phyloP scores from a whole-genome alignment of 2,329 filamentous ascomycete genomes.

The Nectriaceae sp. region DNA sequence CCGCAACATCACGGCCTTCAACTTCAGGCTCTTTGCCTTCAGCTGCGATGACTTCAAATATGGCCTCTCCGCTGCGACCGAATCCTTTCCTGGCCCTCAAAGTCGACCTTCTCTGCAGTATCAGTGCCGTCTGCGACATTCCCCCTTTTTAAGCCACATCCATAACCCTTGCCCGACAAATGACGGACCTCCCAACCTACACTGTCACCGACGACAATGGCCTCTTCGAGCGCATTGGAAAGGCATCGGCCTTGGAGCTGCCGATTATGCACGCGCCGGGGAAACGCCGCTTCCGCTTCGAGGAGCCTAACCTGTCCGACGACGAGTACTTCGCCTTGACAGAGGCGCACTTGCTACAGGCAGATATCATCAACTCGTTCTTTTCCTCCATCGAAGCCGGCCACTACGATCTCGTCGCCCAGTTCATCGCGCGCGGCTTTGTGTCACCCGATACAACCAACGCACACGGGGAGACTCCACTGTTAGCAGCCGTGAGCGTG shows the following conservation, averaged over 20 bases:
- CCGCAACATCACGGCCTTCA: neutral
- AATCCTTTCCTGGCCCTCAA: neutral
- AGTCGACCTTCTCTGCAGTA: too few species aligned
- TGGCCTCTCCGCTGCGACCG: neutral
- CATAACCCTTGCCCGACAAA: neutral
- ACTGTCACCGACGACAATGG: constrained; percentile 17
- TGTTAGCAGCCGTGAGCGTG: constrained; percentile 37
- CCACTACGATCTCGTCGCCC: constrained; percentile 29
- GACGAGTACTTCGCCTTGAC: constrained; percentile 1
- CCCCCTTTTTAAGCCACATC: neutral
- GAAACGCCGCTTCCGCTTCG: neutral
- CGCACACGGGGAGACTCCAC: constrained; percentile 32
- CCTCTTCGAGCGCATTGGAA: constrained; percentile 23
- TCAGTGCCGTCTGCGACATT: neutral
- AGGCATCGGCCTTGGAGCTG: constrained; percentile 14
- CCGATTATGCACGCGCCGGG: constrained; percentile 20
- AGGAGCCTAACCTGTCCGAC: neutral
- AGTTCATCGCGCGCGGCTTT: constrained; percentile 36
- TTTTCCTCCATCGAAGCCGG: constrained; percentile 29
- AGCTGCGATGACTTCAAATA: constrained; percentile 17
- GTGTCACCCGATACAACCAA: constrained; percentile 40
- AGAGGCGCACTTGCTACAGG: constrained; percentile 18
- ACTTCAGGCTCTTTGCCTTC: neutral
- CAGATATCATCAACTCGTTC: constrained; percentile 33
- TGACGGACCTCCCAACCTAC: constrained; percentile 19